Evolutionary conservation across 1,284 basidiomycete genomes (phyloP).

Genomic region (Rhodotorula sp.): DNA sequence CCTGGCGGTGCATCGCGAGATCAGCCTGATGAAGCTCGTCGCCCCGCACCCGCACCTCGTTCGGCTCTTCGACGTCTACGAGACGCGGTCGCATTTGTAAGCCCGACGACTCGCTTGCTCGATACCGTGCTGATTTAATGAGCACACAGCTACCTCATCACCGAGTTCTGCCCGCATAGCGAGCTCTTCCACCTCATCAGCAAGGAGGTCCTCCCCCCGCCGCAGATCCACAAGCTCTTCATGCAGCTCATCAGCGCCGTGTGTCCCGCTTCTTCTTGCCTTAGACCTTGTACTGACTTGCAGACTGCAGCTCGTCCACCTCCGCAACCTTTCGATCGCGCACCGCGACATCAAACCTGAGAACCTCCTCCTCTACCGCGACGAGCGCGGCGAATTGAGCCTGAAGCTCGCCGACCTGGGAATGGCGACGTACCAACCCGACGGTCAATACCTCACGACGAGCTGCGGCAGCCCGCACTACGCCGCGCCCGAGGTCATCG

Average conservation of each 20-base stretch:
- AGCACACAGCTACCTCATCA: slow-evolving; percentile 47
- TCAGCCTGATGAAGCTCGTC: slow-evolving; percentile 52
- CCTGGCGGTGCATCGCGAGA: slow-evolving; percentile 46
- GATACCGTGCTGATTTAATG: neutral
- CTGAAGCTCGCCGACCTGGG: slow-evolving; percentile 53
- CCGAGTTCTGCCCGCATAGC: slow-evolving; percentile 51
- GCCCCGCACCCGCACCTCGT: slow-evolving; percentile 50
- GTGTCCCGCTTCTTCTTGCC: slow-evolving; percentile 37
- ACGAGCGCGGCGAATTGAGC: slow-evolving; percentile 28
- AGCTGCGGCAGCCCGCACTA: slow-evolving; percentile 53
- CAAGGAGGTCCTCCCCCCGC: slow-evolving; percentile 43
- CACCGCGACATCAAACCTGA: slow-evolving; percentile 53
- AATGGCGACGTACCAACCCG: slow-evolving; percentile 51
- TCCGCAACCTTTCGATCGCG: slow-evolving; percentile 41
- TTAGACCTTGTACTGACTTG: slow-evolving; percentile 32
- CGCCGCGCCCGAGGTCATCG: slow-evolving; percentile 52
- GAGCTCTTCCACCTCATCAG: slow-evolving; percentile 52
- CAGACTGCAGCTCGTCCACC: slow-evolving; percentile 14
- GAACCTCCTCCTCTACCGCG: slow-evolving; percentile 49
- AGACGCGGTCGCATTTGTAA: slow-evolving; percentile 49
- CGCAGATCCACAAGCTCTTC: slow-evolving; percentile 48
- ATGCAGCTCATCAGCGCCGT: slow-evolving; percentile 52
- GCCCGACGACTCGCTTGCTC: slow-evolving; percentile 1
- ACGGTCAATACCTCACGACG: slow-evolving; percentile 49
- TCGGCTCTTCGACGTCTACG: slow-evolving; percentile 52